These are phyloP conservation scores for Triticum monococcum DNA, from an alignment of 176 grass and related monocot genomes.

Conservation along the genomic window DNA sequence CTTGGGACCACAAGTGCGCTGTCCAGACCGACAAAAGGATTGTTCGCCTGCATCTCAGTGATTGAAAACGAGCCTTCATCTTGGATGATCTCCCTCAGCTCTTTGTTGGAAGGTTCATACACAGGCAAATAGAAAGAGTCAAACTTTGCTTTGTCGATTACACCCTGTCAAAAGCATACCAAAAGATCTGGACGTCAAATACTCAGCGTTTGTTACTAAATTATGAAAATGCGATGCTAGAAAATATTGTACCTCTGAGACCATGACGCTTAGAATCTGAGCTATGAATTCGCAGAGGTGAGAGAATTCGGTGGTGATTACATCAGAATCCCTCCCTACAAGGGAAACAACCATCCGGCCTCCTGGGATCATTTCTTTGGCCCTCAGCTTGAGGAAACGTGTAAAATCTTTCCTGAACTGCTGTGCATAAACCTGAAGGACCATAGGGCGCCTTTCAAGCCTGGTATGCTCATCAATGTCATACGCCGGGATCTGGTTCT, in stretches of 20 bases:
- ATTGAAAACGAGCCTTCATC: neutral
- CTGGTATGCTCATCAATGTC: neutral
- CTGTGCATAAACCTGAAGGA: neutral
- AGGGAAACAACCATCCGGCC: conserved; percentile 11
- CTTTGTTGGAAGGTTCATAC: neutral
- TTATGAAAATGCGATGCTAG: neutral
- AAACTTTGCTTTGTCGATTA: too few relatives aligned
- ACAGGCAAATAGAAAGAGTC: neutral
- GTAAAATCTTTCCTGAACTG: conserved; percentile 19
- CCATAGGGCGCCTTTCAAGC: neutral
- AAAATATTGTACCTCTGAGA: neutral
- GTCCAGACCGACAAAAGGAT: neutral
- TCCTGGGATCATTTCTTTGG: neutral
- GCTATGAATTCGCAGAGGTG: neutral
- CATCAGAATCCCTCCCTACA: neutral
- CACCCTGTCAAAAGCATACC: neutral
- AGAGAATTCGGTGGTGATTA: neutral
- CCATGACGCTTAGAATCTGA: neutral
- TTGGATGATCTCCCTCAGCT: neutral
- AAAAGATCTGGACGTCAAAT: neutral
- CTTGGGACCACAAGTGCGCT: neutral
- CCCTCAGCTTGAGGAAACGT: neutral
- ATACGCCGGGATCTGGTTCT: neutral
- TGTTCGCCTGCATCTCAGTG: neutral
- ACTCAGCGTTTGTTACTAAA: neutral